Evolutionary conservation across 257 asterid genomes (phyloP).

Genomic region (Coffea canephora): DNA sequence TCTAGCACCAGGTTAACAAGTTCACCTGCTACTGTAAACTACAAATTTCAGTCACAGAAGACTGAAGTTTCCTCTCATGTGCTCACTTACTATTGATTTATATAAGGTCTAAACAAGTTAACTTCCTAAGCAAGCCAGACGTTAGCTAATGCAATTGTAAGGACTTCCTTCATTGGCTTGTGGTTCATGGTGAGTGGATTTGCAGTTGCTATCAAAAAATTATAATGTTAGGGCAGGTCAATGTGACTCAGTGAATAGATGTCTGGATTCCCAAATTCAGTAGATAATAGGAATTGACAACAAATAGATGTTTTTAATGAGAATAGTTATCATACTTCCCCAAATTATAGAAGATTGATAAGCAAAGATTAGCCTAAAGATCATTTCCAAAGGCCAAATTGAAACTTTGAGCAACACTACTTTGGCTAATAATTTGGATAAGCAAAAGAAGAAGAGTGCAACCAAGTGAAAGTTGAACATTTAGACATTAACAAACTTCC

Average conservation of each 20-base stretch:
- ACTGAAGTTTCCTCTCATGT: not conserved
- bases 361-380: not conserved
- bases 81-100: not conserved
- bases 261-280: not conserved
- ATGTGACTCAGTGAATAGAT: not conserved
- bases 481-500: not conserved
- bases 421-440: not conserved
- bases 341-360: not conserved
- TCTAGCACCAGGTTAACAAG: not conserved
- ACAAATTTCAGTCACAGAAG: not conserved
- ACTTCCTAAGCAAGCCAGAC: not conserved
- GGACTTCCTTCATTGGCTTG: not conserved
- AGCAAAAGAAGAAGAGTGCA: slow-evolving; percentile 1
- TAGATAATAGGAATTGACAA: no score
- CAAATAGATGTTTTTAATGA: not conserved
- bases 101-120: not conserved
- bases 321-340: not conserved
- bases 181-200: not conserved
- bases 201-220: not conserved
- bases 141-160: not conserved
- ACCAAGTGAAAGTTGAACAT: not conserved
- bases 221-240: not conserved
- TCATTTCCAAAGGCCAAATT: not conserved
- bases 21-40: not conserved
- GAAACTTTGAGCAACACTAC: not conserved